A percentile compares a stretch with the other conserved stretches of the same genome.
Conservation (phyloP, 2,329 filamentous ascomycete genomes). For the Graphilbum sp. region DNA sequence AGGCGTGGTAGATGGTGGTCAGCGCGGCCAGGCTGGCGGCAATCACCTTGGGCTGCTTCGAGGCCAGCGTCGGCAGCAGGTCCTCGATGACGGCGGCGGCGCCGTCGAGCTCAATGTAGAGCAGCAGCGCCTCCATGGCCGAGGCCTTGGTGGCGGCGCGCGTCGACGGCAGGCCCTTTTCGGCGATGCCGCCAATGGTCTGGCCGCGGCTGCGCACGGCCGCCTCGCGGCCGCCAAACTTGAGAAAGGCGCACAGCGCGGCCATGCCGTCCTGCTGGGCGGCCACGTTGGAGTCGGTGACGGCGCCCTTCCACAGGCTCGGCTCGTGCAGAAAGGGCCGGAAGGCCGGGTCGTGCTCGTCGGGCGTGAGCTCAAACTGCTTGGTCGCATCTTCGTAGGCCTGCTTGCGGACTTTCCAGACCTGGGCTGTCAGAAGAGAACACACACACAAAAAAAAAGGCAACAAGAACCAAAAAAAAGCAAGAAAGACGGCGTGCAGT, state of each 20-base stretch:
- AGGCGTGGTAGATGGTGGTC: constrained; percentile 77
- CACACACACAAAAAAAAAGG: too few species aligned
- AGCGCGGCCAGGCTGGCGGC: constrained; percentile 55
- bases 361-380: constrained; percentile 67
- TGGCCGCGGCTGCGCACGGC: constrained; percentile 60
- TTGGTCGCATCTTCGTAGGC: constrained; percentile 88
- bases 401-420: constrained; percentile 93
- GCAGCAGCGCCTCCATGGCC: constrained; percentile 67
- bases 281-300: constrained; percentile 88
- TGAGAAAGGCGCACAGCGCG: constrained; percentile 79
- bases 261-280: constrained; percentile 86
- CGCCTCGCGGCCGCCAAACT: constrained; percentile 70
- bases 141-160: constrained; percentile 79
- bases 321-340: constrained; percentile 76
- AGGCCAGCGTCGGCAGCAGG: constrained; percentile 61
- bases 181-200: constrained; percentile 65
- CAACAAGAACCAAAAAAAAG: too few species aligned
- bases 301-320: constrained; percentile 78
- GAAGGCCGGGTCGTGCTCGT: constrained; percentile 75
- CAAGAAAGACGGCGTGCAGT: too few species aligned
- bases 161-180: constrained; percentile 81
- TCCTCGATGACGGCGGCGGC: constrained; percentile 80
- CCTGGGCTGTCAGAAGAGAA: constrained; percentile 27
- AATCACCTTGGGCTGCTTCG: constrained; percentile 86
- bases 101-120: constrained; percentile 82